Evolutionary conservation across 208 protist genomes (phyloP), one percentile per base, ranked within the genome.

Genomic region (Acanthamoeba triangularis): DNA sequence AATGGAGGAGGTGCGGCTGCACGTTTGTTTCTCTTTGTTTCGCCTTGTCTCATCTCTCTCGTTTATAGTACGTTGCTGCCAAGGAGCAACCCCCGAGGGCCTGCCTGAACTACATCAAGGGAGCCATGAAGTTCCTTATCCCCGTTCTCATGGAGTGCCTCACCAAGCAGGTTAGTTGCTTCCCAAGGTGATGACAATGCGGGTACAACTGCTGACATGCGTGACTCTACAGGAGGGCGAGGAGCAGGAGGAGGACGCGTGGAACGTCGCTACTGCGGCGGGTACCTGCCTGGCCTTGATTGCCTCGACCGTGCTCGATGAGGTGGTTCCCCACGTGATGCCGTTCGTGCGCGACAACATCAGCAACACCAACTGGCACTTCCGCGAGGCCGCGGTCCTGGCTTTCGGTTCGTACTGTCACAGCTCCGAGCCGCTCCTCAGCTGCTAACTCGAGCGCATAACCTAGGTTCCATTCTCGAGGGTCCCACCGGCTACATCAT

Each of bases 301-400:
- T n/a, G 97, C 99, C 41, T 95, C 97, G 63, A 97, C 98, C 14
- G 97, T 99, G 82, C 47, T 87, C 10, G 97, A 98, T 94, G 49
- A 85, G n/a, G 93, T 98, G 13, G 85, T 99, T 74, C 85, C 94
- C 13, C 96, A 98, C 54, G 98, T 99, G 6, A 98, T 99, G 97
- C 97, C 97, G 33, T 99, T 99, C 95, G 97, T 99, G n/a, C 98
- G 98, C 47, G 96, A 96, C 54, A 99, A 99, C 95, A 98, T 99
- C 92, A 97, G 97, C 74, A 98, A 97, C 87, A 18, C 93, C 5
- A 97, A 99, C 74, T 99, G 99, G 99, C 98, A 97, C n/a, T 82
- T 98, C n/a, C 97, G 98, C 13, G 99, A 99, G 96, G 99, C 99
- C 20, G 98, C 99, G 11, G 97, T 98, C 30, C 98, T 99, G 90